Evolutionary conservation across 1,284 basidiomycete genomes (phyloP).

Genomic region (Spongispora temasekensis): DNA sequence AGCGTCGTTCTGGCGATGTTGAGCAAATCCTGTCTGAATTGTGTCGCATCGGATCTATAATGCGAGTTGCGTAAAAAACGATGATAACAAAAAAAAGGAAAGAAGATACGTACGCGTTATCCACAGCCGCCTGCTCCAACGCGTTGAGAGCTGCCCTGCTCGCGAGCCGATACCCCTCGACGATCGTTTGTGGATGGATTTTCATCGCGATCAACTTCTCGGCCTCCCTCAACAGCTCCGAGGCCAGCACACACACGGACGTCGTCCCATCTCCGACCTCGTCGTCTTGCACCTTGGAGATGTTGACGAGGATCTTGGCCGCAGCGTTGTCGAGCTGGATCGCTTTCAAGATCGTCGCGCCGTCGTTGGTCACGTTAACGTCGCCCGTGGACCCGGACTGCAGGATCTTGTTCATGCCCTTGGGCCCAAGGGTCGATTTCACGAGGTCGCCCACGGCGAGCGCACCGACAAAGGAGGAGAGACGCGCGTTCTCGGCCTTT

Average conservation of each 20-base stretch:
- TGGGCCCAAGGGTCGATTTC: constrained; percentile 97
- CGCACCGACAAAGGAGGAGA: constrained; percentile 97
- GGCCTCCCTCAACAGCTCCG: constrained; percentile 92
- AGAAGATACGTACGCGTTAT: constrained; percentile 70
- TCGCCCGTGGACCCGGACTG: constrained; percentile 92
- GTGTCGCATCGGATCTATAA: constrained; percentile 64
- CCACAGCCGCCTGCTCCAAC: constrained; percentile 78
- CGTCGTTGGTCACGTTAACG: constrained; percentile 98
- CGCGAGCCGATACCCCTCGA: constrained; percentile 97
- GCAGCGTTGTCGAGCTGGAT: constrained; percentile 99
- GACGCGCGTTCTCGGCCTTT: constrained; percentile 97
- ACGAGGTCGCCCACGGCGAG: constrained; percentile 97
- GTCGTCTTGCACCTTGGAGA: constrained; percentile 99
- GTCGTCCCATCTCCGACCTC: constrained; percentile 99
- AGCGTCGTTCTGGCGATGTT: constrained; percentile 97
- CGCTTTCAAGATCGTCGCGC: constrained; percentile 96
- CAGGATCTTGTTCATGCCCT: constrained; percentile 96
- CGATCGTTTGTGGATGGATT: constrained; percentile 99
- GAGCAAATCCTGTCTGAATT: constrained; percentile 89
- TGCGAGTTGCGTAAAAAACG: not conserved
- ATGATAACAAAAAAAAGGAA: not conserved
- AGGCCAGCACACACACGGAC: constrained; percentile 89
- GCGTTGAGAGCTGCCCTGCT: constrained; percentile 85
- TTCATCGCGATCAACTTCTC: constrained; percentile 92
- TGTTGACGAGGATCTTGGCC: constrained; percentile 99